Conservation (phyloP, 352 stramenopile species). For the Plasmopara muralis region DNA sequence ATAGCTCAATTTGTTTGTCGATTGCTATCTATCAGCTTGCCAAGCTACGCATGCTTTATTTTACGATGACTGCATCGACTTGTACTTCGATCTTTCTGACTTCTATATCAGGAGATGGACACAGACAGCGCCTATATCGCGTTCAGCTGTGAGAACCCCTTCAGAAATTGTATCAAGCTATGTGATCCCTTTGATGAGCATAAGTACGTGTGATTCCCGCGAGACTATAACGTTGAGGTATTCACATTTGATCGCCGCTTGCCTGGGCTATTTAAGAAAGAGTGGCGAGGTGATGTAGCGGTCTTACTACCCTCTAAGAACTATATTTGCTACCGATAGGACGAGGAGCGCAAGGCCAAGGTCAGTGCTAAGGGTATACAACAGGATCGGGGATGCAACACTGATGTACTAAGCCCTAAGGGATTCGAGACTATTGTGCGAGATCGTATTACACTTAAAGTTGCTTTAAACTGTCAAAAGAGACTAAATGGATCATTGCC, state of each 20-base stretch:
- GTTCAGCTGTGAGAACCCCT: neutral
- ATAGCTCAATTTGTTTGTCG: neutral
- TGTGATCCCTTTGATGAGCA: neutral
- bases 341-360: neutral
- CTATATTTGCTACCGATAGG: neutral
- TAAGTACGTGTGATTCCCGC: neutral
- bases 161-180: neutral
- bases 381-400: neutral
- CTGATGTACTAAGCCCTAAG: neutral
- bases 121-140: neutral
- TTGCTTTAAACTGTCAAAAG: neutral
- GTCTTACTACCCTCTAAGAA: neutral
- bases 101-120: neutral
- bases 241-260: neutral
- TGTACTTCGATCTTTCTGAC: neutral
- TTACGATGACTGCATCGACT: neutral
- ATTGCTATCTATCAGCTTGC: neutral
- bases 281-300: neutral
- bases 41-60: neutral
- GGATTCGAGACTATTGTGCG: too few species aligned
- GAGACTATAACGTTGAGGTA: neutral
- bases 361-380: neutral
- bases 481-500: neutral
- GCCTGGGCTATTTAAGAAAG: neutral
- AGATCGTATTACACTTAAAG: neutral